Conservation (phyloP, 177 flowering plant species). For the Tripterygium wilfordii region DNA sequence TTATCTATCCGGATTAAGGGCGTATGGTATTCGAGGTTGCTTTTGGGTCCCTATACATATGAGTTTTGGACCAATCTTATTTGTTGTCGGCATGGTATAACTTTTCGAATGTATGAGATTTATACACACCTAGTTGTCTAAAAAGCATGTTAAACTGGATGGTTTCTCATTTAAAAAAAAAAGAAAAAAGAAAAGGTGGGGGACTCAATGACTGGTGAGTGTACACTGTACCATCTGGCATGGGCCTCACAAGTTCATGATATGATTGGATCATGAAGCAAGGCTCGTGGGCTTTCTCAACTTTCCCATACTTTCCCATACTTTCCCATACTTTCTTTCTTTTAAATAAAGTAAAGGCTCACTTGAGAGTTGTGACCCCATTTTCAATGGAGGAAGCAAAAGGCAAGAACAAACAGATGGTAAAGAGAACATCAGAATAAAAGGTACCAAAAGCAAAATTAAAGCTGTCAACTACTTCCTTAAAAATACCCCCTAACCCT, state of each 20-base stretch:
- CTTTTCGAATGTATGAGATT: too few relatives aligned
- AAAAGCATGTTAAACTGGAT: too few relatives aligned
- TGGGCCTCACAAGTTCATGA: constrained; percentile 26
- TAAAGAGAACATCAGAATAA: constrained; percentile 3
- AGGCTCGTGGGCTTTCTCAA: constrained; percentile 33
- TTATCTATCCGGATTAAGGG: too few relatives aligned
- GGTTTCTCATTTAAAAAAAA: too few relatives aligned
- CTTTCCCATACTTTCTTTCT: neutral
- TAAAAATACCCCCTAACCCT: constrained; percentile 11
- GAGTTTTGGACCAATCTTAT: too few relatives aligned
- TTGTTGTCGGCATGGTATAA: too few relatives aligned
- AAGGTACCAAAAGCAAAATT: constrained; percentile 16
- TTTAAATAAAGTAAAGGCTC: constrained; percentile 14
- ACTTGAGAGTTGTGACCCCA: constrained; percentile 28
- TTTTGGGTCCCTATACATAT: too few relatives aligned
- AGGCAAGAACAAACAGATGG: constrained; percentile 12
- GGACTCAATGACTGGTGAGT: too few relatives aligned
- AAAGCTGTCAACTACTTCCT: constrained; percentile 36
- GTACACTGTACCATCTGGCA: constrained; percentile 24
- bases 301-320: neutral
- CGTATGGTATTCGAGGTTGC: too few relatives aligned
- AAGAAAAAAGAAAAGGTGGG: too few relatives aligned
- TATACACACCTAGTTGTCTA: too few relatives aligned
- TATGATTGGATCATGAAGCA: constrained; percentile 49
- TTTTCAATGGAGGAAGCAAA: constrained; percentile 16